Percentiles rank a stretch among this genome's conserved stretches.
Evolutionary conservation across 495 filamentous ascomycete genomes (phyloP).

Genomic region (Penicillium mononematosum): DNA sequence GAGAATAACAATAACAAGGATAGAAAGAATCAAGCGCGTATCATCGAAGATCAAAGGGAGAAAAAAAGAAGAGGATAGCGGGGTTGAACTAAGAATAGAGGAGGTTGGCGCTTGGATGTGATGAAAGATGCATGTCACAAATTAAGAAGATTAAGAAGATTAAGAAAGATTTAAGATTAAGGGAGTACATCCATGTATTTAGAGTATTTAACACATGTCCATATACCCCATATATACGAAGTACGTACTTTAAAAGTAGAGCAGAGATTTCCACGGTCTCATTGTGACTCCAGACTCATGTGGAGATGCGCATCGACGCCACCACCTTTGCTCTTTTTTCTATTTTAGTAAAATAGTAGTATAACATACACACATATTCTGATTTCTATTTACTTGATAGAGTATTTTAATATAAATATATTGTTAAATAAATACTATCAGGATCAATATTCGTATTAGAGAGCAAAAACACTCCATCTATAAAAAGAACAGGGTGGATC

Average conservation of each 20-base stretch:
- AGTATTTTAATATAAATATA: not conserved
- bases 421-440: not conserved
- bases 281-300: constrained; percentile 3
- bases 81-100: constrained; percentile 17
- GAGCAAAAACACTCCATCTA: not conserved
- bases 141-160: not conserved
- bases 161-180: not conserved
- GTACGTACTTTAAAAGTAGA: not conserved
- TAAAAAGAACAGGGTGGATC: constrained; percentile 13
- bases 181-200: too few relatives aligned
- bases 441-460: not conserved
- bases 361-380: too few relatives aligned
- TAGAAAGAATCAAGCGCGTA: constrained; percentile 7
- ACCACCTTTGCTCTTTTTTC: constrained; percentile 19
- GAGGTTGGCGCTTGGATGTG: constrained; percentile 17
- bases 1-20: constrained; percentile 8
- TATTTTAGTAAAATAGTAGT: not conserved
- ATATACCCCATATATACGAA: not conserved
- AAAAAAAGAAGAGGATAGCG: constrained; percentile 21
- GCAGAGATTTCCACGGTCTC: constrained; percentile 6
- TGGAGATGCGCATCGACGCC: constrained; percentile 26
- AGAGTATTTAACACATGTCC: too few relatives aligned
- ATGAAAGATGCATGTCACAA: constrained; percentile 8
- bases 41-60: constrained; percentile 19
- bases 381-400: not conserved